Evolutionary conservation across 352 stramenopile species (phyloP).

Genomic region (Saprolegnia parasitica): DNA sequence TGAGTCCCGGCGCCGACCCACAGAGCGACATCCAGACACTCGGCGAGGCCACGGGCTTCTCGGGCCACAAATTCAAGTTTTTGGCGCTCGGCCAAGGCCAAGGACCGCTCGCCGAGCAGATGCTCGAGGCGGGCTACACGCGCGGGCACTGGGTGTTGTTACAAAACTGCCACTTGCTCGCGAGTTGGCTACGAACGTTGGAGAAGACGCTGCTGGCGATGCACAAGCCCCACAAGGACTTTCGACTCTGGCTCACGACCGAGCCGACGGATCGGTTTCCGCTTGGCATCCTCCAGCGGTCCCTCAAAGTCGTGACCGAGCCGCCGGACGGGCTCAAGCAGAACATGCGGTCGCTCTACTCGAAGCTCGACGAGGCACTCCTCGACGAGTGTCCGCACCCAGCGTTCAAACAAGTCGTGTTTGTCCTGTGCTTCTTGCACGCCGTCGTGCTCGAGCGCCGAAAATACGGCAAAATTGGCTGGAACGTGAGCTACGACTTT

Average conservation of each 20-base stretch:
- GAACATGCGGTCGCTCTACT: slow-evolving; percentile 93
- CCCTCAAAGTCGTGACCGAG: slow-evolving; percentile 95
- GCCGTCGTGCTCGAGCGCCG: slow-evolving; percentile 92
- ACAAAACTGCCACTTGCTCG: slow-evolving; percentile 94
- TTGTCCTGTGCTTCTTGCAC: slow-evolving; percentile 94
- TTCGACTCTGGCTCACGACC: slow-evolving; percentile 94
- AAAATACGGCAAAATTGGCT: slow-evolving; percentile 97
- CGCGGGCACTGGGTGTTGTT: slow-evolving; percentile 89
- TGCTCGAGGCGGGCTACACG: slow-evolving; percentile 87
- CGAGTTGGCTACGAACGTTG: slow-evolving; percentile 89
- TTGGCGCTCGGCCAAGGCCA: slow-evolving; percentile 93
- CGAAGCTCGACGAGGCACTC: slow-evolving; percentile 85
- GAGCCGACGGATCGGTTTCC: slow-evolving; percentile 94
- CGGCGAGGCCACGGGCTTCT: slow-evolving; percentile 88
- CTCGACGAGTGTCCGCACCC: slow-evolving; percentile 91
- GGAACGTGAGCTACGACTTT: slow-evolving; percentile 97
- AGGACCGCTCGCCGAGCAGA: slow-evolving; percentile 89
- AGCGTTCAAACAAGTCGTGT: slow-evolving; percentile 91
- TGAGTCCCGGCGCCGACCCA: slow-evolving; percentile 90
- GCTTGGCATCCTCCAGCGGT: slow-evolving; percentile 92
- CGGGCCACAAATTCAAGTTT: slow-evolving; percentile 89
- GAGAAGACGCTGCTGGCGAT: slow-evolving; percentile 91
- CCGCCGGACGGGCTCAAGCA: slow-evolving; percentile 94
- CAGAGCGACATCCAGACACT: slow-evolving; percentile 93
- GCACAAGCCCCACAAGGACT: slow-evolving; percentile 91